phyloP scores from a whole-genome alignment of 305 asterid species.

The Plantago coronopus region DNA sequence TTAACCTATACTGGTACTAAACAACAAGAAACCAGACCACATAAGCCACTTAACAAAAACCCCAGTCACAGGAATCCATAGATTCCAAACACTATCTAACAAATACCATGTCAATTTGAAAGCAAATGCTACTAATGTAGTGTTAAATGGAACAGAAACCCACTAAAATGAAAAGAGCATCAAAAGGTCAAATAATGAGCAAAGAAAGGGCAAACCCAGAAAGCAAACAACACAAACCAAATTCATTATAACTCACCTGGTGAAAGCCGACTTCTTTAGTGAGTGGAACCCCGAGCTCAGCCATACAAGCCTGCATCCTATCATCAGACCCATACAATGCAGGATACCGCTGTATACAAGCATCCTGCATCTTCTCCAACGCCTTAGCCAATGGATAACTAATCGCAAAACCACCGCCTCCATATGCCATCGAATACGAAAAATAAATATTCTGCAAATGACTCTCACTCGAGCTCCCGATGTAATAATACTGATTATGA shows the following conservation, averaged over 20 bases:
- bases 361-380: constrained; percentile 55
- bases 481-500: constrained; percentile 56
- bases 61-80: not conserved
- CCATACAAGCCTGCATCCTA: constrained; percentile 67
- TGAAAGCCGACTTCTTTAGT: constrained; percentile 70
- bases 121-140: not conserved
- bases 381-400: constrained; percentile 66
- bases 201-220: no score
- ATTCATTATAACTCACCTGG: constrained; percentile 38
- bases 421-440: constrained; percentile 63
- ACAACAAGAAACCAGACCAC: no score
- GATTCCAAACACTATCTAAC: not conserved
- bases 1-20: no score
- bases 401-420: constrained; percentile 76
- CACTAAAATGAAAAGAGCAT: not conserved
- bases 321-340: constrained; percentile 64
- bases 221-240: not conserved
- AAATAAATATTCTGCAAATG: constrained; percentile 30
- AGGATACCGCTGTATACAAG: constrained; percentile 61
- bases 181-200: not conserved
- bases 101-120: not conserved
- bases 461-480: constrained; percentile 42
- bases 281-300: constrained; percentile 74
- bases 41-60: no score
- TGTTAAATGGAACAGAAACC: not conserved